phyloP scores from a whole-genome alignment of 495 filamentous ascomycete species.

The Xylaria sp. region DNA sequence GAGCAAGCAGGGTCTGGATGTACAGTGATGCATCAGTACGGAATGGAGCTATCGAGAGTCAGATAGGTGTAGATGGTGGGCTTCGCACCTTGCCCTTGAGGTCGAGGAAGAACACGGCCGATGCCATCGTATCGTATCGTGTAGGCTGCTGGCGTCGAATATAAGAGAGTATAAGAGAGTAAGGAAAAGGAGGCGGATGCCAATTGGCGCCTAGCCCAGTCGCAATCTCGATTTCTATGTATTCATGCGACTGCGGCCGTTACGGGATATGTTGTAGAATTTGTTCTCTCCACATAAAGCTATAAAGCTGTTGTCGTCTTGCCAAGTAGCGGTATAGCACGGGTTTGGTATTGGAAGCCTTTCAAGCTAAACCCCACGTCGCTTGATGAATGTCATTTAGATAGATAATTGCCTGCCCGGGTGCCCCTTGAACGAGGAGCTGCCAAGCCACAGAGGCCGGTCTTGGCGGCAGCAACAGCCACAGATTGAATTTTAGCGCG shows the following conservation, averaged over 20 bases:
- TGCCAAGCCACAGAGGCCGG: slow-evolving; percentile 31
- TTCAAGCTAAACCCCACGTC: slow-evolving; percentile 40
- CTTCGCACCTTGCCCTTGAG: slow-evolving; percentile 94
- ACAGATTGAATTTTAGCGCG: slow-evolving; percentile 17
- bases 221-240: slow-evolving; percentile 21
- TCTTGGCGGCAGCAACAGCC: background rate
- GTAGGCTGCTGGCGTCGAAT: slow-evolving; percentile 24
- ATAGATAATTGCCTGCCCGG: background rate
- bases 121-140: slow-evolving; percentile 77
- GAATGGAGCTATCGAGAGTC: background rate
- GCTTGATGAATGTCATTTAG: slow-evolving; percentile 24
- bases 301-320: slow-evolving; percentile 5
- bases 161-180: slow-evolving; percentile 26
- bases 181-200: slow-evolving; percentile 27
- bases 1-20: slow-evolving; percentile 97
- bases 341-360: slow-evolving; percentile 14
- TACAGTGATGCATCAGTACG: slow-evolving; percentile 23
- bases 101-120: slow-evolving; percentile 98
- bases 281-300: background rate
- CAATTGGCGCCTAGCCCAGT: slow-evolving; percentile 40
- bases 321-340: slow-evolving; percentile 18
- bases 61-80: background rate
- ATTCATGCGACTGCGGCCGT: slow-evolving; percentile 33
- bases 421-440: slow-evolving; percentile 19
- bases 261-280: slow-evolving; percentile 3